phyloP scores from a whole-genome alignment of 2,329 filamentous ascomycete species.

The Paraconiothyrium brasiliense region DNA sequence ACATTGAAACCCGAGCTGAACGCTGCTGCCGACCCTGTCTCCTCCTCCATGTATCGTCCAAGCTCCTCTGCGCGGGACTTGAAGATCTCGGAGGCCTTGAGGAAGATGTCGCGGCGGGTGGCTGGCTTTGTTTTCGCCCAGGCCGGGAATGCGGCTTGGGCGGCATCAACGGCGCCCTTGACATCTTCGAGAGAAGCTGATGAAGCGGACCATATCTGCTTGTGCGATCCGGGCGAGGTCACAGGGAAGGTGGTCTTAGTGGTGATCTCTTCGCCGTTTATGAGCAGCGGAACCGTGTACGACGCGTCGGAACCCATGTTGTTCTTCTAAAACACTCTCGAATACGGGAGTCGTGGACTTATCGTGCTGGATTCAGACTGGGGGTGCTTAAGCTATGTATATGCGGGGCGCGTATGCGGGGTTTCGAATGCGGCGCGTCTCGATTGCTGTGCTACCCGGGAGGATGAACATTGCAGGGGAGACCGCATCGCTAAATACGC shows the following conservation, averaged over 20 bases:
- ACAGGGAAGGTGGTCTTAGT: slow-evolving; percentile 65
- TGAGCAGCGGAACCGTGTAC: slow-evolving; percentile 57
- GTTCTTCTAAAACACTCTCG: background rate
- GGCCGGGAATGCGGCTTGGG: slow-evolving; percentile 71
- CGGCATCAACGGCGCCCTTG: slow-evolving; percentile 66
- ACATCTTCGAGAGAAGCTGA: slow-evolving; percentile 66
- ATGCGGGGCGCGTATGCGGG: slow-evolving; percentile 9
- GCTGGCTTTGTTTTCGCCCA: slow-evolving; percentile 73
- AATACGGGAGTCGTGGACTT: background rate
- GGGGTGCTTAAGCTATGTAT: slow-evolving; percentile 1
- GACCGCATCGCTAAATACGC: background rate
- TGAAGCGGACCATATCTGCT: slow-evolving; percentile 65
- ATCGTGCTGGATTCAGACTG: background rate
- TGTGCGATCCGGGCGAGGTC: slow-evolving; percentile 63
- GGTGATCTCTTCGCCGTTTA: slow-evolving; percentile 59
- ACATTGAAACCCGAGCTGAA: slow-evolving; percentile 54
- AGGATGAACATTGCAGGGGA: background rate
- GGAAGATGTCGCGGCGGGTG: slow-evolving; percentile 73
- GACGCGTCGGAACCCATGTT: slow-evolving; percentile 29
- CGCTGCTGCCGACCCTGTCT: slow-evolving; percentile 62
- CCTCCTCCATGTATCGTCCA: slow-evolving; percentile 65
- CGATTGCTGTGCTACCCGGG: background rate
- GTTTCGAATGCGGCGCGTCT: slow-evolving; percentile 12
- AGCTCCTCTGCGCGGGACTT: slow-evolving; percentile 69
- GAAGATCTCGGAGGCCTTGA: slow-evolving; percentile 73